Evolutionary conservation across 1,284 basidiomycete genomes (phyloP).

Genomic region (Marasmius oreades): DNA sequence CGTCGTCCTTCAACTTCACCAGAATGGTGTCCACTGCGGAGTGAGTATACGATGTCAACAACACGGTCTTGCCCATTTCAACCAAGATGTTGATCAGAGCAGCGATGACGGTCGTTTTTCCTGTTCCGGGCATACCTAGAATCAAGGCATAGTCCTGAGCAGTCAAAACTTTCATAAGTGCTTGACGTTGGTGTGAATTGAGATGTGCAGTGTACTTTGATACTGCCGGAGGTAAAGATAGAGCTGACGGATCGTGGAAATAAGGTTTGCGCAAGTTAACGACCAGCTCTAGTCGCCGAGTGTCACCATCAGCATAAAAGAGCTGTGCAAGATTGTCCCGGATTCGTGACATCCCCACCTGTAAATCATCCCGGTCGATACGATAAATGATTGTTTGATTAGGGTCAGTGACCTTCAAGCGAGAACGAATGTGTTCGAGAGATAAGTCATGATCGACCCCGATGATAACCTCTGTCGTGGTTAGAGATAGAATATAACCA

Average conservation of each 20-base stretch:
- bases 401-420: slow-evolving; percentile 26
- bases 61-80: slow-evolving; percentile 78
- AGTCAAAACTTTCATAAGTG: slow-evolving; percentile 71
- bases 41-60: slow-evolving; percentile 94
- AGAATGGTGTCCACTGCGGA: slow-evolving; percentile 97
- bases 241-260: slow-evolving; percentile 44
- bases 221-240: slow-evolving; percentile 14
- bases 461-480: slow-evolving; percentile 61
- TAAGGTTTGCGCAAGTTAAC: slow-evolving; percentile 78
- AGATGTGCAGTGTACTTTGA: slow-evolving; percentile 36
- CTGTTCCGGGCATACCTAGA: slow-evolving; percentile 97
- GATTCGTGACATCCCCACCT: slow-evolving; percentile 82
- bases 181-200: slow-evolving; percentile 74
- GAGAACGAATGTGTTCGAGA: slow-evolving; percentile 44
- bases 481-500: slow-evolving; percentile 80
- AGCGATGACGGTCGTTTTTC: slow-evolving; percentile 95
- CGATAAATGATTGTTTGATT: slow-evolving; percentile 58
- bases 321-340: slow-evolving; percentile 88
- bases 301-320: slow-evolving; percentile 77
- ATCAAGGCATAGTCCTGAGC: slow-evolving; percentile 91
- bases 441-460: slow-evolving; percentile 83
- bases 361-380: slow-evolving; percentile 92
- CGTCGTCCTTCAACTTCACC: slow-evolving; percentile 66
- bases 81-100: slow-evolving; percentile 84
- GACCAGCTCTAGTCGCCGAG: slow-evolving; percentile 63